A percentile compares a stretch with the other conserved stretches of the same genome.
Evolutionary conservation across 495 filamentous ascomycete genomes (phyloP).

Genomic region (Talaromyces liani): DNA sequence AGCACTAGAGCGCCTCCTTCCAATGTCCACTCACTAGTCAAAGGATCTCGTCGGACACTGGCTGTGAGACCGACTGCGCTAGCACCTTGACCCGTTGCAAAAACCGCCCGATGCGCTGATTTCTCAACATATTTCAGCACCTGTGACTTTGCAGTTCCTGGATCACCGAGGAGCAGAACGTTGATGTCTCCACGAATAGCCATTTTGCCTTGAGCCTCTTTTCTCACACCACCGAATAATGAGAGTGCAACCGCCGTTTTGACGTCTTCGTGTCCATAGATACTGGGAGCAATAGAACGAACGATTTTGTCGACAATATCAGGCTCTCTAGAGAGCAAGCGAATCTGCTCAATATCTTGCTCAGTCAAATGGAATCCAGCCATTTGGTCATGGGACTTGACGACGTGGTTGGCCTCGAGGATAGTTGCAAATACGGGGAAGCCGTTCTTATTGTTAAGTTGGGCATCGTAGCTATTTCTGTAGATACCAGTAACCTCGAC

Average conservation of each 20-base stretch:
- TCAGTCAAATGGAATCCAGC: conserved; percentile 95
- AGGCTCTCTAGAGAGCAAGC: conserved; percentile 76
- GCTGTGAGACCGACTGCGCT: conserved; percentile 97
- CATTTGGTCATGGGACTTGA: conserved; percentile 96
- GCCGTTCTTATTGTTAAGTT: conserved; percentile 97
- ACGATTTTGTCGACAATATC: conserved; percentile 93
- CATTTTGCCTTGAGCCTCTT: conserved; percentile 80
- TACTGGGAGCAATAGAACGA: conserved; percentile 90
- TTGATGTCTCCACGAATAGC: conserved; percentile 97
- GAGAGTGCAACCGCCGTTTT: conserved; percentile 95
- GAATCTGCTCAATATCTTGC: conserved; percentile 90
- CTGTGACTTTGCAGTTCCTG: conserved; percentile 97
- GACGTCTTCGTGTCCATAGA: conserved; percentile 95
- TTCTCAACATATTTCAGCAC: conserved; percentile 97
- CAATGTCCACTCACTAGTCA: conserved; percentile 96
- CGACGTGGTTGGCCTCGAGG: conserved; percentile 91
- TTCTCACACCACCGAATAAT: conserved; percentile 91
- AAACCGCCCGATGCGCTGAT: conserved; percentile 93
- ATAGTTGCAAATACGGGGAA: conserved; percentile 99
- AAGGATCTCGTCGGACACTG: conserved; percentile 87
- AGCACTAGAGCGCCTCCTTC: conserved; percentile 96
- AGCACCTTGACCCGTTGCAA: conserved; percentile 96
- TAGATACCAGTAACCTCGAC: conserved; percentile 97
- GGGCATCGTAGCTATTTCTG: conserved; percentile 96
- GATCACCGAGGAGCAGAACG: conserved; percentile 92